A percentile compares a stretch with the other conserved stretches of the same genome.
Conservation (phyloP, 345 rosid species). For the Citrus glauca region DNA sequence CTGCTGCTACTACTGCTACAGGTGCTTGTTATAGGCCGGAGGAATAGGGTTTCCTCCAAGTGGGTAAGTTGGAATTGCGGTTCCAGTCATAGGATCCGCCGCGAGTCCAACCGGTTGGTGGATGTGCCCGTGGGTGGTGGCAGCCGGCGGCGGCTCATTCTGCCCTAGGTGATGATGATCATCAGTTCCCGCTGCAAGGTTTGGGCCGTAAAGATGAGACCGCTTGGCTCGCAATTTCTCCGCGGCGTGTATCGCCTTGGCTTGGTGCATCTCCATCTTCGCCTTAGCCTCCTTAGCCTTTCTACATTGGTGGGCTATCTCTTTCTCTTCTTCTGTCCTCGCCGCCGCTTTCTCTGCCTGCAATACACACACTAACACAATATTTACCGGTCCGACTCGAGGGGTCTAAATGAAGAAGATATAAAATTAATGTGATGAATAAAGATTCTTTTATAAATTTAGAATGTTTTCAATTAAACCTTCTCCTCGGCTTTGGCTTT, state of each 20-base stretch:
- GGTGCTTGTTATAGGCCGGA: too few species aligned
- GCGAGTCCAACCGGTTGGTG: too few species aligned
- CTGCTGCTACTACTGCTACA: too few species aligned
- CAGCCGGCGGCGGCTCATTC: too few species aligned
- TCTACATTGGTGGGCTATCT: slow-evolving; percentile 52
- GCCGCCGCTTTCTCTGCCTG: slow-evolving; percentile 55
- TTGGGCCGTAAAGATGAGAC: not conserved
- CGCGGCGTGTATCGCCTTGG: slow-evolving; percentile 56
- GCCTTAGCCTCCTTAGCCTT: slow-evolving; percentile 65
- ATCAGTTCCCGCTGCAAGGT: not conserved
- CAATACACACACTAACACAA: not conserved
- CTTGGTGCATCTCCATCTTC: slow-evolving; percentile 65
- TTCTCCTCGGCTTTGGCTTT: slow-evolving; percentile 55
- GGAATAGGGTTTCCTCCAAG: too few species aligned
- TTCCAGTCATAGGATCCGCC: too few species aligned
- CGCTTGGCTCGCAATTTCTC: slow-evolving; percentile 31
- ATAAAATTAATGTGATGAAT: too few species aligned
- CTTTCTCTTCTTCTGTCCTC: slow-evolving; percentile 48
- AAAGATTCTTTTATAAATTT: not conserved
- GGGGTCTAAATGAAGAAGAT: too few species aligned
- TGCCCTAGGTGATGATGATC: not conserved
- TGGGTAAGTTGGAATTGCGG: too few species aligned
- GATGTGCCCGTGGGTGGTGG: too few species aligned
- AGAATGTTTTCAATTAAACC: slow-evolving; percentile 6
- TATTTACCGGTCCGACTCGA: too few species aligned